A percentile compares a stretch with the other conserved stretches of the same genome.
These are phyloP conservation scores for Aureobasidium sp. DNA, from an alignment of 2,329 filamentous ascomycete genomes.

Conservation along the genomic window DNA sequence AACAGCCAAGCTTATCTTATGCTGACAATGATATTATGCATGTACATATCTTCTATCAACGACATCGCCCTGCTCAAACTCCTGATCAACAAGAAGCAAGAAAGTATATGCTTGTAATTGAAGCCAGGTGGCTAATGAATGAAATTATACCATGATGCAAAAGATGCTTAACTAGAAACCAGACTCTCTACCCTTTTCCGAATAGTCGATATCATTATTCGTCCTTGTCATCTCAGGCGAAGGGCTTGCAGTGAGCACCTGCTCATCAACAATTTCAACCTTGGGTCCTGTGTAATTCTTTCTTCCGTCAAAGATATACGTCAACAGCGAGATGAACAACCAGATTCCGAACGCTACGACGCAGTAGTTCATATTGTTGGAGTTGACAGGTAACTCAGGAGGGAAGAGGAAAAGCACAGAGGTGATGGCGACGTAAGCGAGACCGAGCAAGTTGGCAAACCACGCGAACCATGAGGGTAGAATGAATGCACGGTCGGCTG, in stretches of 20 bases:
- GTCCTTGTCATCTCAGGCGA: constrained; percentile 5
- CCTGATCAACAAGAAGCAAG: too few relatives aligned
- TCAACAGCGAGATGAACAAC: constrained; percentile 60
- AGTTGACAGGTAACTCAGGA: constrained; percentile 68
- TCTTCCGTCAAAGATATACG: constrained; percentile 67
- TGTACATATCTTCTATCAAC: too few relatives aligned
- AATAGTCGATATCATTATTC: constrained; percentile 3
- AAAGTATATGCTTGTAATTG: too few relatives aligned
- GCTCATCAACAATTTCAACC: constrained; percentile 32
- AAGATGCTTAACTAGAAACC: not conserved
- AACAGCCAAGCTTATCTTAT: not conserved
- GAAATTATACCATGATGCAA: too few relatives aligned
- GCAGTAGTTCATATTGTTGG: constrained; percentile 74
- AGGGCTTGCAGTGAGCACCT: constrained; percentile 23
- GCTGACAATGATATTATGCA: too few relatives aligned
- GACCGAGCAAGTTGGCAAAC: constrained; percentile 65
- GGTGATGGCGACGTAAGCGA: constrained; percentile 74
- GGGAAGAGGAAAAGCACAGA: constrained; percentile 82
- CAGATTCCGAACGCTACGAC: constrained; percentile 66
- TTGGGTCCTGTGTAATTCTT: constrained; percentile 65
- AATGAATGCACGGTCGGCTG: constrained; percentile 60
- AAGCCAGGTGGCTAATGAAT: too few relatives aligned
- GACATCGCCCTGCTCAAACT: too few relatives aligned
- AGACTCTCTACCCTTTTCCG: constrained; percentile 9
- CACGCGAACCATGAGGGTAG: constrained; percentile 63